Percentiles rank a stretch among this genome's conserved stretches.
Evolutionary conservation across 768 basidiomycete species (phyloP).

Genomic region (Boletus sensibilis): DNA sequence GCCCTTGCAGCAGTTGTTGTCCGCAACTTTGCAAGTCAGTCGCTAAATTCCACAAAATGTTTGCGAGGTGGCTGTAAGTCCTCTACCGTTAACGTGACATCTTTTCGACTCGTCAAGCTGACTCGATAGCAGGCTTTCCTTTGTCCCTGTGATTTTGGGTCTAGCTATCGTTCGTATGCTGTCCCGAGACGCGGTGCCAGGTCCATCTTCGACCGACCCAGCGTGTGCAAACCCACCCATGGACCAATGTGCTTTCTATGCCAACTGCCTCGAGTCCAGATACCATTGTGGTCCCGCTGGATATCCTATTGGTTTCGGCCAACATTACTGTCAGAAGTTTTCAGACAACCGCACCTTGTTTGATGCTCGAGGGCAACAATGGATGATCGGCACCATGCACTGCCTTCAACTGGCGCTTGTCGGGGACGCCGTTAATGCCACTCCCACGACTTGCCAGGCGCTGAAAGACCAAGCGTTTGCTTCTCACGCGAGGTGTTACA

Average conservation of each 20-base stretch:
- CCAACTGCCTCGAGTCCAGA: constrained; percentile 42
- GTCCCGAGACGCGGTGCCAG: not conserved
- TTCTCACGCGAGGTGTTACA: constrained; percentile 43
- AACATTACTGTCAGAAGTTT: constrained; percentile 42
- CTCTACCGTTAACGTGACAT: not conserved
- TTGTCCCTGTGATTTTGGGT: not conserved
- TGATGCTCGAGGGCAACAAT: constrained; percentile 36
- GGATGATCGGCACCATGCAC: constrained; percentile 47
- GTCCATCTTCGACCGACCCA: constrained; percentile 16
- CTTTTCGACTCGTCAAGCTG: not conserved
- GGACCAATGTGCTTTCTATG: constrained; percentile 44
- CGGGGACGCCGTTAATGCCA: constrained; percentile 30
- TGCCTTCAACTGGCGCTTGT: constrained; percentile 46
- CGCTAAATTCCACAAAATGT: not conserved
- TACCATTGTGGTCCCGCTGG: constrained; percentile 45
- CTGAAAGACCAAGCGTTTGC: constrained; percentile 40
- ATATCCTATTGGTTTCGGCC: constrained; percentile 45
- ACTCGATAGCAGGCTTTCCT: not conserved
- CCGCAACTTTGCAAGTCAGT: not conserved
- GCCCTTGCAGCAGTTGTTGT: not conserved
- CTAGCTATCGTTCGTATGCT: not conserved
- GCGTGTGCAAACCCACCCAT: constrained; percentile 32
- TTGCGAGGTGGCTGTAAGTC: not conserved
- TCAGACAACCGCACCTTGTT: constrained; percentile 29
- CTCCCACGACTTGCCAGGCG: constrained; percentile 31